These are phyloP conservation scores for Lipomyces anomalus DNA, from an alignment of 805 yeast genomes.

Conservation along the genomic window DNA sequence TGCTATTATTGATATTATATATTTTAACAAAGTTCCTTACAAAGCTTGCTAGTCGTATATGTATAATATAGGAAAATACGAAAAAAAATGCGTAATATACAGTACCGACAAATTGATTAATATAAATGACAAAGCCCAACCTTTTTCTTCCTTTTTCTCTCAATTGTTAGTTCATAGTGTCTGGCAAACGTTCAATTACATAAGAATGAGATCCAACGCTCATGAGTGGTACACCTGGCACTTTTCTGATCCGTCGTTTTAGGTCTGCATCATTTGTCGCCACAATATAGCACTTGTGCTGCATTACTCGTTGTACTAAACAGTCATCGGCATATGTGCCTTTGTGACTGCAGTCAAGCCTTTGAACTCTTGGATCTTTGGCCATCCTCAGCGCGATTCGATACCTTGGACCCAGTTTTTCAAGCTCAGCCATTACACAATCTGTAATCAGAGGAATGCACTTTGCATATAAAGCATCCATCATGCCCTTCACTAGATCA, in stretches of 20 bases:
- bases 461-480: conserved; percentile 91
- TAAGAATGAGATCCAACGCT: conserved; percentile 92
- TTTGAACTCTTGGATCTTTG: conserved; percentile 82
- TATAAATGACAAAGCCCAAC: no score
- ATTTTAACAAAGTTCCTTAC: no score
- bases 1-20: no score
- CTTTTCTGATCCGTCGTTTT: conserved; percentile 87
- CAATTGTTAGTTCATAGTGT: not conserved
- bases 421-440: conserved; percentile 97
- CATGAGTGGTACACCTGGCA: conserved; percentile 96
- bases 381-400: conserved; percentile 90
- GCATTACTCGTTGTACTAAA: conserved; percentile 83
- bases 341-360: conserved; percentile 83
- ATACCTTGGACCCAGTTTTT: conserved; percentile 89
- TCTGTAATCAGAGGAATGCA: conserved; percentile 95
- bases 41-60: no score
- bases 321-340: conserved; percentile 99
- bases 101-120: no score
- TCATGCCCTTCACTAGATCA: conserved; percentile 91
- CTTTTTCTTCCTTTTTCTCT: not conserved
- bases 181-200: conserved; percentile 91
- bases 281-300: conserved; percentile 93
- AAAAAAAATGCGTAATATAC: no score
- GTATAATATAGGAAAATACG: no score
- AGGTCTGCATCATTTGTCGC: conserved; percentile 98